Evolutionary conservation across 2,329 filamentous ascomycete species (phyloP).

Genomic region (Emericellopsis cladophorae): DNA sequence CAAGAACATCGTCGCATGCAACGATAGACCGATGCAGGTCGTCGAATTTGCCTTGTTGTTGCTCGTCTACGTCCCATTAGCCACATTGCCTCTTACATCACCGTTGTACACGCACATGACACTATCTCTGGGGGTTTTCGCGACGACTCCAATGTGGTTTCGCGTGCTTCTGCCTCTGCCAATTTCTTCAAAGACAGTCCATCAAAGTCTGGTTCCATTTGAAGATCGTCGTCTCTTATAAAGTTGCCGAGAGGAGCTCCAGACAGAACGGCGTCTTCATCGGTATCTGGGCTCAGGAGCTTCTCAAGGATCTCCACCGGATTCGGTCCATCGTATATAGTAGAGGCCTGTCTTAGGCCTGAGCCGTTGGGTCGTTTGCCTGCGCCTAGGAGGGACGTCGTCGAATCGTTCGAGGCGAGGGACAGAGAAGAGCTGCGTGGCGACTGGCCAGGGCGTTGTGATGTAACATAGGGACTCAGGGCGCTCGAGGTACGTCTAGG

Average conservation of each 20-base stretch:
- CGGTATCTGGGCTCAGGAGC: conserved; percentile 20
- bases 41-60: conserved; percentile 74
- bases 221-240: conserved; percentile 39
- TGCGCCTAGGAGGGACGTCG: conserved; percentile 57
- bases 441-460: conserved; percentile 53
- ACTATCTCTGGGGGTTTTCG: conserved; percentile 42
- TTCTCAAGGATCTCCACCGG: conserved; percentile 56
- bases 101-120: conserved; percentile 46
- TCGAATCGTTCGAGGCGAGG: conserved; percentile 65
- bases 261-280: conserved; percentile 4
- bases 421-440: conserved; percentile 70
- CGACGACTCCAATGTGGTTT: conserved; percentile 9
- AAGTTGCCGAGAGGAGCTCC: conserved; percentile 4
- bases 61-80: conserved; percentile 45
- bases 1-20: conserved; percentile 85
- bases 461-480: conserved; percentile 55
- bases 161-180: conserved; percentile 18
- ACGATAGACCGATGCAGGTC: conserved; percentile 80
- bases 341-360: conserved; percentile 46
- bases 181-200: conserved; percentile 67
- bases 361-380: conserved; percentile 56
- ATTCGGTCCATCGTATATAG: conserved; percentile 44
- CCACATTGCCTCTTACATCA: neutral
- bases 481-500: conserved; percentile 54
- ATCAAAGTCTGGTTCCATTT: conserved; percentile 64